Evolutionary conservation across 1,139 yeast species (phyloP), one percentile per base, ranked within the genome.

Genomic region (Yamadazyma atlantica): DNA sequence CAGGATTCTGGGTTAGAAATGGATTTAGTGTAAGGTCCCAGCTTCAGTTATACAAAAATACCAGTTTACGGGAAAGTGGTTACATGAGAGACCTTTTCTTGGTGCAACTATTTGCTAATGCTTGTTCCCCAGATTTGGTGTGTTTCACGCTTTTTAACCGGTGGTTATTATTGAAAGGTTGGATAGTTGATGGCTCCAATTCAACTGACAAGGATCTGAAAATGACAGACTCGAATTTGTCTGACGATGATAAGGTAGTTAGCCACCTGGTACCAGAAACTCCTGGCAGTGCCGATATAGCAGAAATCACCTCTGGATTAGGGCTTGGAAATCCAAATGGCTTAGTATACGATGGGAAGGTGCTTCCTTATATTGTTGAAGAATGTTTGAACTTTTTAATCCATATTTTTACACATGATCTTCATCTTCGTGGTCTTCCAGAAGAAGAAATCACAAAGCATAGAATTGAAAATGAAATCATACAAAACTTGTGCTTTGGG

Each of bases 51-150:
- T 92, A 92, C 57, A 76, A 86, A 30, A 84, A 79, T 43, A 77
- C 89, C n/a, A 86, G 89, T 6, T 72, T 90, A 34, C 69, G 97
- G 38, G 97, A 92, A 47, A 78, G 80, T 45, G 95, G 96, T 0
- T 88, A 75, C 54, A 69, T 80, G 53, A 73, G 95, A 47, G 97
- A 90, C 51, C 58, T 90, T 24, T 85, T 76, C 53, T 66, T 86
- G 57, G 69, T 79, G 0, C 97, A 92, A 55, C 64, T 80, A 0
- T 80, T 82, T 45, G 67, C 85, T 46, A 77, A 78, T 8, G 61
- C 73, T n/a, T 64, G 73, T 22, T 67, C 77, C 19, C 84, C 92
- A 0, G 73, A 81, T 40, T 60, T 73, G 10, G 78, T 79, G 1
- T 65, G 86, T 45, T 69, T 73, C 12, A 73, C 85, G 4, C 64